phyloP scores from a whole-genome alignment of 306 rosid species.

The Psophocarpus tetragonolobus region DNA sequence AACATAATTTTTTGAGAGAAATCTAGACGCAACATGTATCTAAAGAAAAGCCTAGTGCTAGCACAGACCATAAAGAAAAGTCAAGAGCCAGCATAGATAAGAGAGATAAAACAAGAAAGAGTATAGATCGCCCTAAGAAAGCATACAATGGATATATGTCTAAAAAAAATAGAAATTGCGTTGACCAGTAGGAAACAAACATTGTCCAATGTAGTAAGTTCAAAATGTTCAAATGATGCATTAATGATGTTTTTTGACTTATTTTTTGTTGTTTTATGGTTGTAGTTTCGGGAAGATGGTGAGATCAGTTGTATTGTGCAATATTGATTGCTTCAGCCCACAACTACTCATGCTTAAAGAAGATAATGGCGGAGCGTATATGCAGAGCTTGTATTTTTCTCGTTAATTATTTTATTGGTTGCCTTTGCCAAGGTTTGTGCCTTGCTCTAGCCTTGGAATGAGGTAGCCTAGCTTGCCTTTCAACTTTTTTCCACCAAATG shows the following conservation, averaged over 20 bases:
- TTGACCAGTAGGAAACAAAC: conserved; percentile 18
- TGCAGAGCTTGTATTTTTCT: conserved; percentile 13
- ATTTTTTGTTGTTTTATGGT: conserved; percentile 17
- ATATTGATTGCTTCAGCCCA: conserved; percentile 31
- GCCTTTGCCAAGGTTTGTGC: conserved; percentile 8
- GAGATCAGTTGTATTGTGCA: conserved; percentile 32
- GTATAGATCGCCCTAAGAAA: conserved; percentile 33
- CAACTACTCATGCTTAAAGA: conserved; percentile 24
- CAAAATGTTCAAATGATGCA: too few relatives aligned
- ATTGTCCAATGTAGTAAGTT: background rate
- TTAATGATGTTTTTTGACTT: background rate
- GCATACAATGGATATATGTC: conserved; percentile 24
- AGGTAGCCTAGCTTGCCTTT: conserved; percentile 13
- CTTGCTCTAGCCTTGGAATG: conserved; percentile 18
- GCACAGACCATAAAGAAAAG: conserved; percentile 27
- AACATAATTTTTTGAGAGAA: conserved; percentile 25
- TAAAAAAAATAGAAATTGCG: conserved; percentile 28
- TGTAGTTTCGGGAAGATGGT: conserved; percentile 34
- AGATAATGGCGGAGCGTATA: background rate
- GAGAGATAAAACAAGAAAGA: conserved; percentile 28
- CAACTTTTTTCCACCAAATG: background rate
- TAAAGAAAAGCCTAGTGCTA: conserved; percentile 22
- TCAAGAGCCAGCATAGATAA: conserved; percentile 19
- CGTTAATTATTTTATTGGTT: conserved; percentile 21
- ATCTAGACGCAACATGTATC: conserved; percentile 29